Evolutionary conservation across 257 asterid species (phyloP).

Genomic region (Echium plantagineum): DNA sequence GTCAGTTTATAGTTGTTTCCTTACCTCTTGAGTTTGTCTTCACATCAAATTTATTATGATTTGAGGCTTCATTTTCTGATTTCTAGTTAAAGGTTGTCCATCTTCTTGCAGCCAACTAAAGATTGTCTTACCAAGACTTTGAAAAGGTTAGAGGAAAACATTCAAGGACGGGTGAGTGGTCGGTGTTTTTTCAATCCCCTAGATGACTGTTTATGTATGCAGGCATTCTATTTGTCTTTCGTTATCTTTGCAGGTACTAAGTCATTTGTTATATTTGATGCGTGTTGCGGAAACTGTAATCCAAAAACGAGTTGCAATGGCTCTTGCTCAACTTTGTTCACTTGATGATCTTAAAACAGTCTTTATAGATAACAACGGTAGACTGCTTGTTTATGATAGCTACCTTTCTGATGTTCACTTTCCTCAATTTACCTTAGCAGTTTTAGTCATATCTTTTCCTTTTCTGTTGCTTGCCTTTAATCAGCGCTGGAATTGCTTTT

Average conservation of each 20-base stretch:
- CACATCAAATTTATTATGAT: not conserved
- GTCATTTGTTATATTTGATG: slow-evolving; percentile 82
- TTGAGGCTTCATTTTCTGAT: not conserved
- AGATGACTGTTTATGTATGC: not conserved
- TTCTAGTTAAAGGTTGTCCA: not conserved
- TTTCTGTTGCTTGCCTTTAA: slow-evolving; percentile 9
- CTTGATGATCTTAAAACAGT: slow-evolving; percentile 75
- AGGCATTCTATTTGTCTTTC: not conserved
- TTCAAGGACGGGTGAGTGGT: slow-evolving; percentile 83
- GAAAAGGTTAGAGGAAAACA: slow-evolving; percentile 94
- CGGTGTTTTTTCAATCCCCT: not conserved
- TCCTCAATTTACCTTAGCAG: not conserved
- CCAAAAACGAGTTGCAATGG: slow-evolving; percentile 79
- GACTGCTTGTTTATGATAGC: slow-evolving; percentile 7
- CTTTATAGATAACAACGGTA: slow-evolving; percentile 76
- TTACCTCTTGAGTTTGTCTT: not conserved
- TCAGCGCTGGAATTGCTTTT: slow-evolving; percentile 71
- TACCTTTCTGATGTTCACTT: not conserved
- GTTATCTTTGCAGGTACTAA: slow-evolving; percentile 51
- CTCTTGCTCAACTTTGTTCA: slow-evolving; percentile 92
- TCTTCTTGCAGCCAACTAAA: slow-evolving; percentile 81
- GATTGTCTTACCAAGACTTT: slow-evolving; percentile 97
- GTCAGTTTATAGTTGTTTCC: slow-evolving; percentile 2
- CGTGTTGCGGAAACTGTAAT: slow-evolving; percentile 62
- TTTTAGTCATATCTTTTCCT: not conserved